Evolutionary conservation across 2,329 filamentous ascomycete species (phyloP).

Genomic region (Hypomyces perniciosus): DNA sequence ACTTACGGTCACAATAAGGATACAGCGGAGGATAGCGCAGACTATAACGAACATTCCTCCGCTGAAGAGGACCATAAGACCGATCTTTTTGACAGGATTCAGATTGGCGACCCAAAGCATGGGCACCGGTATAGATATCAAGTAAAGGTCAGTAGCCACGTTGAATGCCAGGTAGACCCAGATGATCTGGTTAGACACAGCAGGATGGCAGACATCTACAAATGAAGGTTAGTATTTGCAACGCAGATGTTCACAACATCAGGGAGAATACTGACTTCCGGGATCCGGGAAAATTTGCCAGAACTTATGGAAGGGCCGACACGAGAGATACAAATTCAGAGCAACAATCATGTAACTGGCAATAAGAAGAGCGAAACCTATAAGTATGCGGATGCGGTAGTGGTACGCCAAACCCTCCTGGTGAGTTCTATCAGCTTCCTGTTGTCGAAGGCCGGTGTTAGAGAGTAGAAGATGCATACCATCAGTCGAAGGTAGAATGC

Average conservation of each 20-base stretch:
- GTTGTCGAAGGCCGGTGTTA: not conserved
- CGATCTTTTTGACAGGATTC: conserved; percentile 31
- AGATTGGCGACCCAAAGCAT: conserved; percentile 38
- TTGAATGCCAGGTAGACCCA: conserved; percentile 49
- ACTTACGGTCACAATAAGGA: conserved; percentile 24
- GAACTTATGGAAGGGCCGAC: conserved; percentile 45
- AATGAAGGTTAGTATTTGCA: not conserved
- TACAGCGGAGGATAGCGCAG: conserved; percentile 32
- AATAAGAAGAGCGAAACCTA: conserved; percentile 45
- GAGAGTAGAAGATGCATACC: not conserved
- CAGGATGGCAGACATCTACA: conserved; percentile 41
- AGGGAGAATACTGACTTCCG: conserved; percentile 36
- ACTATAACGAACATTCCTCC: conserved; percentile 36
- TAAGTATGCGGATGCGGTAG: conserved; percentile 39
- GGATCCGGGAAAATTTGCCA: conserved; percentile 57
- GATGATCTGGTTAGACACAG: conserved; percentile 44
- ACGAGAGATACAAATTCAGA: conserved; percentile 45
- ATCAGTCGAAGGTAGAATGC: conserved; percentile 52
- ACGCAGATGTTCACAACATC: not conserved
- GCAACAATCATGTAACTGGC: conserved; percentile 44
- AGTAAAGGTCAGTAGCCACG: conserved; percentile 50
- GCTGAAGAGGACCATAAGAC: conserved; percentile 33
- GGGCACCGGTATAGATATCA: conserved; percentile 52
- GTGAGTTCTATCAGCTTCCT: not conserved
- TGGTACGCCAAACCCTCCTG: conserved; percentile 8